phyloP scores from a whole-genome alignment of 768 basidiomycete species.

The Termitomyces sp. region DNA sequence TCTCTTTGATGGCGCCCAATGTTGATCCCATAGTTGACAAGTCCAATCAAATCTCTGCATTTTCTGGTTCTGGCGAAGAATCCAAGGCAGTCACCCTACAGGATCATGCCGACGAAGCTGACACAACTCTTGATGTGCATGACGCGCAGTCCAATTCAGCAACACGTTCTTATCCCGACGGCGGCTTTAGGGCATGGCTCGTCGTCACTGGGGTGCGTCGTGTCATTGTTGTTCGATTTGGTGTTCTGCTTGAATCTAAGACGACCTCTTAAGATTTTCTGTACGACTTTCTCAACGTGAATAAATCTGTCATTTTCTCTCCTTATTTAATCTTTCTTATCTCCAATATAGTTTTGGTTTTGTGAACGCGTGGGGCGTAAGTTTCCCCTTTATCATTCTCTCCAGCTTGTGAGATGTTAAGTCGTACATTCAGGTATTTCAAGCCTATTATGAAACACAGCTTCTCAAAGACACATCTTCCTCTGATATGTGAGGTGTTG shows the following conservation, averaged over 20 bases:
- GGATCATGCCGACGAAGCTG: background rate
- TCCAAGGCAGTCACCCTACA: background rate
- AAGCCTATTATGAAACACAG: constrained; percentile 51
- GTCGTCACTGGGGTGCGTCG: constrained; percentile 33
- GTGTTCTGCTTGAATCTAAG: background rate
- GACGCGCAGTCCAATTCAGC: background rate
- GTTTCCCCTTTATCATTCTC: constrained; percentile 12
- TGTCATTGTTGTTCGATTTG: background rate
- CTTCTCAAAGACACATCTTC: constrained; percentile 38
- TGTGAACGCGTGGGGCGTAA: constrained; percentile 55
- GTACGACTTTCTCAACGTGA: constrained; percentile 37
- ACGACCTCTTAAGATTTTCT: constrained; percentile 10
- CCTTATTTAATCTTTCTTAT: background rate
- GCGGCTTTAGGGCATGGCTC: too few relatives aligned
- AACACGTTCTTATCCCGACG: constrained; percentile 27
- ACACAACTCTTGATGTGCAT: background rate
- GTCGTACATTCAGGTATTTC: constrained; percentile 42
- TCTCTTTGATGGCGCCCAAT: background rate
- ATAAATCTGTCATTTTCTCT: constrained; percentile 7
- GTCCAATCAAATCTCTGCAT: background rate
- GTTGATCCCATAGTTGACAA: background rate
- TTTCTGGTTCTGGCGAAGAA: background rate
- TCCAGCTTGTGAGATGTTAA: background rate
- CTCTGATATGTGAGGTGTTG: constrained; percentile 46
- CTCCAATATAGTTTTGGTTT: constrained; percentile 40